A percentile compares a stretch with the other conserved stretches of the same genome.
Evolutionary conservation across 352 stramenopile species (phyloP).

Genomic region (Phytophthora aleatoria): DNA sequence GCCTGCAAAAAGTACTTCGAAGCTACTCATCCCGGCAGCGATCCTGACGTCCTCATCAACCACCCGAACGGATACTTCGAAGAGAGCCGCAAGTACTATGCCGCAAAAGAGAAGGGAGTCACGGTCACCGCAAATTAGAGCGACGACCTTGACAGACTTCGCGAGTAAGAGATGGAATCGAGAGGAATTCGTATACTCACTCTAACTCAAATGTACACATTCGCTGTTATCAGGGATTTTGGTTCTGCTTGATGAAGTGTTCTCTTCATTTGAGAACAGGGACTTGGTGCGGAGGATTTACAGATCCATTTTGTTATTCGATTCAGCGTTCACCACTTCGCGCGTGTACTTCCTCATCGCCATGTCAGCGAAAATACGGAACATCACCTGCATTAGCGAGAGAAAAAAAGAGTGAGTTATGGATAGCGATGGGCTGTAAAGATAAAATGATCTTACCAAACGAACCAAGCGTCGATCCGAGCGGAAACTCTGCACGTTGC

Average conservation of each 20-base stretch:
- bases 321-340: constrained; percentile 40
- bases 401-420: background rate
- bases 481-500: constrained; percentile 82
- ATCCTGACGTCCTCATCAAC: constrained; percentile 95
- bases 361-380: constrained; percentile 69
- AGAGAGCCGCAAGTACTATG: constrained; percentile 94
- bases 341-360: constrained; percentile 70
- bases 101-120: constrained; percentile 75
- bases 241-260: background rate
- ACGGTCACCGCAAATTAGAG: constrained; percentile 47
- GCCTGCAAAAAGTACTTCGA: constrained; percentile 99
- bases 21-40: constrained; percentile 85
- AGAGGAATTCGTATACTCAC: constrained; percentile 16
- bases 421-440: background rate
- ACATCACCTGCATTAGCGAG: constrained; percentile 47
- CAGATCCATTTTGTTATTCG: constrained; percentile 1
- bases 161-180: constrained; percentile 1
- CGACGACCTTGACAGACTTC: background rate
- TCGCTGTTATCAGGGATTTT: constrained; percentile 8
- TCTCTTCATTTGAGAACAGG: constrained; percentile 15
- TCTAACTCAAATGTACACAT: constrained; percentile 32
- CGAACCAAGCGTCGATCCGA: constrained; percentile 78
- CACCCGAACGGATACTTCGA: constrained; percentile 99
- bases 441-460: constrained; percentile 34
- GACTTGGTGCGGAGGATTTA: constrained; percentile 3